A percentile compares a stretch with the other conserved stretches of the same genome.
Evolutionary conservation across 2,329 filamentous ascomycete genomes (phyloP).

Genomic region (Apiospora phragmitis): DNA sequence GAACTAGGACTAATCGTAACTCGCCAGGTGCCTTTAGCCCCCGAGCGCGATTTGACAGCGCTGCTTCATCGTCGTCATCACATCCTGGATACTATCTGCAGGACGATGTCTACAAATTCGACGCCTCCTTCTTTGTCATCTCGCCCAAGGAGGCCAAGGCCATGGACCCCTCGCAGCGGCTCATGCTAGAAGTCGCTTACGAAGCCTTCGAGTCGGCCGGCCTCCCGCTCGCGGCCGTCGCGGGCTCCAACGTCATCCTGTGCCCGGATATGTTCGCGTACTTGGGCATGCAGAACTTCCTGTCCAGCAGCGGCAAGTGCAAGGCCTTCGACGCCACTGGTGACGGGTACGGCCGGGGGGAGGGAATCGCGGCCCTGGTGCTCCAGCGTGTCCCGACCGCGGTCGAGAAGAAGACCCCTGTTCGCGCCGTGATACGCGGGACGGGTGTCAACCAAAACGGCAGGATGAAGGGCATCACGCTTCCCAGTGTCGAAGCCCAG

Average conservation of each 20-base stretch:
- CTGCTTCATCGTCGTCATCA: slow-evolving; percentile 20
- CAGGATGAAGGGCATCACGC: slow-evolving; percentile 5
- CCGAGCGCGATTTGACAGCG: slow-evolving; percentile 29
- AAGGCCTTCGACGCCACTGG: slow-evolving; percentile 24
- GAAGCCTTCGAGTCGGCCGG: slow-evolving; percentile 68
- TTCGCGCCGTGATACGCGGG: slow-evolving; percentile 1
- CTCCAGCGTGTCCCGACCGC: slow-evolving; percentile 34
- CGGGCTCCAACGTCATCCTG: slow-evolving; percentile 29
- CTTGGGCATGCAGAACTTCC: slow-evolving; percentile 27
- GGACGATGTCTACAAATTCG: slow-evolving; percentile 22
- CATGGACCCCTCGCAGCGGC: slow-evolving; percentile 27
- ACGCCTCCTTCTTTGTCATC: slow-evolving; percentile 28
- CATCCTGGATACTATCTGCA: slow-evolving; percentile 34
- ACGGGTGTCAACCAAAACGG: slow-evolving; percentile 7
- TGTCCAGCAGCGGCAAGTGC: slow-evolving; percentile 23
- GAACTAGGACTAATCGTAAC: slow-evolving; percentile 29
- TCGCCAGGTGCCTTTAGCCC: slow-evolving; percentile 32
- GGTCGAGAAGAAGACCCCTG: slow-evolving; percentile 22
- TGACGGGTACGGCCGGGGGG: slow-evolving; percentile 33
- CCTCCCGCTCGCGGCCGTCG: slow-evolving; percentile 48
- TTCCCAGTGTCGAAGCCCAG: slow-evolving; percentile 32
- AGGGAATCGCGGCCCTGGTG: slow-evolving; percentile 33
- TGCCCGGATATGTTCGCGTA: slow-evolving; percentile 33
- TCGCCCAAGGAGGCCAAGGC: slow-evolving; percentile 23
- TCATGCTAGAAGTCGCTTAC: slow-evolving; percentile 18